Base-by-base conservation (phyloP, 1,284 basidiomycete genomes). In the Meira nashicola region DNA sequence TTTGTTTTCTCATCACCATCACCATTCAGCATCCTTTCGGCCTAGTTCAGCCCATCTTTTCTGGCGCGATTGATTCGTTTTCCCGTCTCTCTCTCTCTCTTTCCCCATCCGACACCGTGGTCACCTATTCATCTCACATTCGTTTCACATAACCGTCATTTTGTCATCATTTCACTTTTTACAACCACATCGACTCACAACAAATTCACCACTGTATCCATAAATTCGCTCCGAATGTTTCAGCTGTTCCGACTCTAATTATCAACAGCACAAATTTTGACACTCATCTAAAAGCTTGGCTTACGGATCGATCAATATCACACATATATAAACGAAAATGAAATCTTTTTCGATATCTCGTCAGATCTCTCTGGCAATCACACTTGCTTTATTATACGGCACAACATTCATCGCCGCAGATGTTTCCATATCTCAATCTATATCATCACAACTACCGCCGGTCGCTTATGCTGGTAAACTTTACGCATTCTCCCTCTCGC, bases 401-500 rank as follows among this genome's bases (percentile, higher is more conserved):
- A 40, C 46, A n/a, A 17, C 59, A 14, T 33, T 46, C 39, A 43
- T 52, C 0, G 50, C 56, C n/a, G 63, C 63, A 7, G 66, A 54
- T 2, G 59, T 68, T 4, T 48, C 54, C 10, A 64, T 74, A 1
- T 48, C 62, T 14, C 59, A 58, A 33, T 64, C 71, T 15, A 55
- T 72, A 8, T 39, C 47, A 15, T 37, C 57, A 6, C 74, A 76
- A 53, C 65, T 70, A 19, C 74, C 73, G 15, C 47, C 37, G 21
- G 64, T 76, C 14, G 74, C 71, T 10, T 64, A 72, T n/a, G 65
- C 60, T 19, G 70, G 67, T 3, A 54, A 59, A 21, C 58, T 66
- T 1, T 76, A 66, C 41, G 56, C 63, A 8, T 75, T 71, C 71
- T 62, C 73, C 8, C 69, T 76, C 40, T 58, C 66, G 28, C 21